Percentiles rank a stretch among this genome's conserved stretches.
Conservation (phyloP, 805 yeast genomes). For the Candida arabinofermentans region DNA sequence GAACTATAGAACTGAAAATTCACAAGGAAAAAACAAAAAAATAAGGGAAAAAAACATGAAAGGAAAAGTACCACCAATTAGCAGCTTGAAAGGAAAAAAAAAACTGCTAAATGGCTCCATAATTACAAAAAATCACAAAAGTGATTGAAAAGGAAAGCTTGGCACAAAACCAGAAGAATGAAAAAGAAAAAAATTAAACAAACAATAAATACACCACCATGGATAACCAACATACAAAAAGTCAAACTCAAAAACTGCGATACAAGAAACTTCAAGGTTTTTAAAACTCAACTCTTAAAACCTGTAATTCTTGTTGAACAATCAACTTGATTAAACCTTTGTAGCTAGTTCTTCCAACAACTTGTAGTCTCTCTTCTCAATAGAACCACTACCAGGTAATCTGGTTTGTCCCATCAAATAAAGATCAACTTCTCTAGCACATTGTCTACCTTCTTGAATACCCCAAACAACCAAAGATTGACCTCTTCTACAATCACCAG, state of each 20-base stretch:
- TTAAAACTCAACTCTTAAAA: neutral
- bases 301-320: neutral
- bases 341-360: conserved; percentile 74
- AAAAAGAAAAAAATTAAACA: no score
- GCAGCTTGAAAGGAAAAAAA: no score
- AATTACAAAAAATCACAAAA: no score
- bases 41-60: no score
- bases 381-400: conserved; percentile 92
- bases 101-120: no score
- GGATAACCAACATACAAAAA: neutral
- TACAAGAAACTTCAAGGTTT: neutral
- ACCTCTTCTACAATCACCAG: conserved; percentile 99
- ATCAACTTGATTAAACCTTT: conserved; percentile 47
- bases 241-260: neutral
- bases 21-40: no score
- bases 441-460: conserved; percentile 98
- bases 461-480: conserved; percentile 99
- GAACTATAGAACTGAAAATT: no score
- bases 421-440: conserved; percentile 90
- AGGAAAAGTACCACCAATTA: no score
- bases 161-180: no score
- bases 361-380: conserved; percentile 78
- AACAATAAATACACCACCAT: neutral
- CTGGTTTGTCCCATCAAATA: conserved; percentile 73
- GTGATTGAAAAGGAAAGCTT: no score